Base-by-base conservation (phyloP, 106 monocot genomes). In the Amphibolis antarctica region DNA sequence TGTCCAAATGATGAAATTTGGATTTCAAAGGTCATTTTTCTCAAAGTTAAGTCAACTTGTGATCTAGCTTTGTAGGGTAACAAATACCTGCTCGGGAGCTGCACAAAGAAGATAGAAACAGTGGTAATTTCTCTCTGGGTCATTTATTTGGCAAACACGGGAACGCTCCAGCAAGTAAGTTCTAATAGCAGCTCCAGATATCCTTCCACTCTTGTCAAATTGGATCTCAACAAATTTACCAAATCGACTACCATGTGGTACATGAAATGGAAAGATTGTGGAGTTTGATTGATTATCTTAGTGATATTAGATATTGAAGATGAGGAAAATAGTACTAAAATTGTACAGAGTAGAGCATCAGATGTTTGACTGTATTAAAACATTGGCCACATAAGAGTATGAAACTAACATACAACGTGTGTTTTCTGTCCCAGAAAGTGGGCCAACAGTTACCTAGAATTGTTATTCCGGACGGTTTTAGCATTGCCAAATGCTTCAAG, bases 401-500 rank as follows among this genome's bases (percentile, higher is more conserved):
- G 7, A 36, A 36, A 36, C 36, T 36, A 36, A 7, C 4, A 36
- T n/a, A 36, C 36, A 36, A 36, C 4, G 36, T 36, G 36, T 36
- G n/a, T 7, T 36, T 36, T 7, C 36, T 36, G 36, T 36, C 36
- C 36, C 2, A 36, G 36, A 4, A 36, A 36, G 36, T 36, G 36
- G 2, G 18, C 24, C 3, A 55, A 55, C 25, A 23, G 21, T 30
- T 18, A 59, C 59, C 59, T 59, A 10, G 59, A 59, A 17, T 59
- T 59, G 59, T 59, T 59, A 31, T 59, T 59, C 24, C 59, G 12
- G 28, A 59, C 59, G 5, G 59, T 59, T 36, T 59, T 59, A 5
- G 59, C 59, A 59, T 59, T 59, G 59, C 59, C 59, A 36, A 59
- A 59, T 17, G 59, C 59, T 31, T 59, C 59, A 30, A 59, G 63